Evolutionary conservation across 2,329 filamentous ascomycete genomes (phyloP), one percentile per base, ranked within the genome.

Genomic region (Capronia americana): DNA sequence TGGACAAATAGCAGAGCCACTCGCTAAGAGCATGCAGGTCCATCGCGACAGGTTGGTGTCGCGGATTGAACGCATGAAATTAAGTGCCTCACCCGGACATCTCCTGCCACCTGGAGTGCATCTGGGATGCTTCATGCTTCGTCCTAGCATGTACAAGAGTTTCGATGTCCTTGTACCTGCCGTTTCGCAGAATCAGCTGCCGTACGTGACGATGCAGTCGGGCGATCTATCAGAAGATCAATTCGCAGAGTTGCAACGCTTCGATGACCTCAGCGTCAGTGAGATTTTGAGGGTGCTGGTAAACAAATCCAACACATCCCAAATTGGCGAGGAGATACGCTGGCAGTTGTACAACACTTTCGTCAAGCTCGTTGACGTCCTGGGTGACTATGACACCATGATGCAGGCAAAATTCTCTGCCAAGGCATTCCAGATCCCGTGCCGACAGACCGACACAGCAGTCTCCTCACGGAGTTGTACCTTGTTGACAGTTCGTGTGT

Each of bases 21-120:
- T 96, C 69, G 86, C 89, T 24, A 84, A 87, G 26, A 90, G 87
- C 69, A 90, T 96, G 83, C 91, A 94, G 73, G 88, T 96, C 63
- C 84, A 88, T 55, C 82, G 84, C 1, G 78, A 81, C 1, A 85
- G 87, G n/a, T 80, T 96, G 2, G 82, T 85, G 53, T 75, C 78
- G 5, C 87, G 88, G 63, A 80, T 96, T 12, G 79, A 81, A 10
- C 83, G 85, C 30, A 91, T 96, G 84, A 85, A 86, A 17, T 82
- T 79, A 20, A 91, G 87, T 75, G 62, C 69, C 12, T 57, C 66
- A 1, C 50, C 63, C 2, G 70, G 73, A 51, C 66, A 67, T 38
- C 69, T 76, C 50, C 70, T 73, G 53, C 68, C 70, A 32, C 69
- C 79, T 54, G 79, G 78, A 50, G 76, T 82, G 14, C 79, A 83